Conservation (phyloP, 768 basidiomycete genomes). For the Clathrus columnatus region DNA sequence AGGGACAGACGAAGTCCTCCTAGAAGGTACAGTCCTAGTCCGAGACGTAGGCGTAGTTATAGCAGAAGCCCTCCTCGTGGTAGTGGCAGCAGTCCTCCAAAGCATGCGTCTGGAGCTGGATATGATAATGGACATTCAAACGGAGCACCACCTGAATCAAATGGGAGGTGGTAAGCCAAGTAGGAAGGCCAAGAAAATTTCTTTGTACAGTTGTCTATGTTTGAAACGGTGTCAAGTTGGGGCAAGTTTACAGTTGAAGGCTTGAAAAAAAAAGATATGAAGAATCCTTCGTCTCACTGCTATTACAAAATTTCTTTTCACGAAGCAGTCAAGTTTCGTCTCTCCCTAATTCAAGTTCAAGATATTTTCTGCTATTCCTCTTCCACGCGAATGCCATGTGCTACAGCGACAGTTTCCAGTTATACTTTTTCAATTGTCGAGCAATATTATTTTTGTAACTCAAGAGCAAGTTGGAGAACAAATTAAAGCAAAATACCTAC, state of each 20-base stretch:
- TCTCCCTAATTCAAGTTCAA: conserved; percentile 45
- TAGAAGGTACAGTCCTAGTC: conserved; percentile 63
- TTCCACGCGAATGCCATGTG: conserved; percentile 6
- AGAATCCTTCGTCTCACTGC: conserved; percentile 3
- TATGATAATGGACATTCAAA: neutral
- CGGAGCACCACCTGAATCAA: neutral
- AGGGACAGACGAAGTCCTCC: conserved; percentile 73
- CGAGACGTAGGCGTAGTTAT: conserved; percentile 55
- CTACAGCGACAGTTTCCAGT: neutral
- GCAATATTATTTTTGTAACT: conserved; percentile 5
- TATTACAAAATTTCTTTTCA: conserved; percentile 41
- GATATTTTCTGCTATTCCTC: neutral
- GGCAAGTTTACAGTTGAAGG: neutral
- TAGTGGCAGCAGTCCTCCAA: conserved; percentile 35
- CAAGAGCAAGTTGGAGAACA: conserved; percentile 11
- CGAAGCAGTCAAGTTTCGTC: conserved; percentile 63
- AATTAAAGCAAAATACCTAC: too few species aligned
- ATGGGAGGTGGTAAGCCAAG: conserved; percentile 9
- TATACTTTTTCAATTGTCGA: neutral
- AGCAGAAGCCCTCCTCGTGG: conserved; percentile 75
- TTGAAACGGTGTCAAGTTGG: conserved; percentile 5
- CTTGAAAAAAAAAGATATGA: conserved; percentile 8
- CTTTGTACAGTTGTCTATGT: conserved; percentile 7
- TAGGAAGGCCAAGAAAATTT: neutral
- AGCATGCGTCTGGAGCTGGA: neutral